These are phyloP conservation scores for Malassezia cuniculi DNA, from an alignment of 1,284 basidiomycete species.

Conservation along the genomic window DNA sequence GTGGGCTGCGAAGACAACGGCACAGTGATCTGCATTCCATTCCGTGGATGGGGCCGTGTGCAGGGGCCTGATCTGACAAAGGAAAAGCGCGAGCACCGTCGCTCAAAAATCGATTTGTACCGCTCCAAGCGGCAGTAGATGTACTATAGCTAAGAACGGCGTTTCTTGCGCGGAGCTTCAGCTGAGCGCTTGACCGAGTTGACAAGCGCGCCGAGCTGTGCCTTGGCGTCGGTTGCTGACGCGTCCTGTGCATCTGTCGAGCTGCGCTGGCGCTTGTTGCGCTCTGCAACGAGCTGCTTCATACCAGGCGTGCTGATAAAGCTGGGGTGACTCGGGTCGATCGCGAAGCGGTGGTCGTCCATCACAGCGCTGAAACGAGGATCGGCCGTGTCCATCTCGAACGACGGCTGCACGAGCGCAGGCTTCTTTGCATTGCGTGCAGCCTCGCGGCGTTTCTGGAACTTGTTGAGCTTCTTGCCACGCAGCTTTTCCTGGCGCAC, in stretches of 20 bases:
- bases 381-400: conserved; percentile 73
- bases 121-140: conserved; percentile 23
- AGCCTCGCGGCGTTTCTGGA: conserved; percentile 19
- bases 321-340: conserved; percentile 80
- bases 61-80: conserved; percentile 66
- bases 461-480: conserved; percentile 23
- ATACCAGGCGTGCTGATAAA: conserved; percentile 42
- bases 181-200: conserved; percentile 7
- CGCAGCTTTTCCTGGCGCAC: conserved; percentile 58
- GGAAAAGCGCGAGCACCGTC: conserved; percentile 20
- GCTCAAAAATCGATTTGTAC: conserved; percentile 26
- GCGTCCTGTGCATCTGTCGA: too few species aligned
- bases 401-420: conserved; percentile 47
- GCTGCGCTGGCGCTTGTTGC: conserved; percentile 16
- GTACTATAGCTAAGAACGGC: not conserved
- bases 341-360: conserved; percentile 81
- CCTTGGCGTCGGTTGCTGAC: too few species aligned
- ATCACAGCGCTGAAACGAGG: conserved; percentile 74
- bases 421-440: conserved; percentile 44
- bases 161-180: not conserved
- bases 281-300: conserved; percentile 32
- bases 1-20: conserved; percentile 76
- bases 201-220: conserved; percentile 8
- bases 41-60: conserved; percentile 77
- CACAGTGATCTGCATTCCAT: conserved; percentile 79